Evolutionary conservation across 345 rosid genomes (phyloP), one percentile per base, ranked within the genome.

Genomic region (Arabidopsis suecica): DNA sequence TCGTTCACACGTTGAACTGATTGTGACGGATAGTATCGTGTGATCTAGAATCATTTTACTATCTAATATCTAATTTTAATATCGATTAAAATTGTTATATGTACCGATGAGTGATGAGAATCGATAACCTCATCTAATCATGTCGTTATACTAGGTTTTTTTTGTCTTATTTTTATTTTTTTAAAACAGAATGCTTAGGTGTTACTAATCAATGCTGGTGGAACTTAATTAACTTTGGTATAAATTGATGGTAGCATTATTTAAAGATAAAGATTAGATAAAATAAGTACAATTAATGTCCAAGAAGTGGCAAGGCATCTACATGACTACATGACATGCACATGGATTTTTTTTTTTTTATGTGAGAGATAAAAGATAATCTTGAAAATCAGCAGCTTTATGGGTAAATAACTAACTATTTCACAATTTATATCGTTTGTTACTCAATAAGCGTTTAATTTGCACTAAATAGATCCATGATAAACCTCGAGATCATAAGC

Each of bases 11-110:
- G 7, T 48, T 65, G 25, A 4, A 23, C 3, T 62, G 37, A 72
- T 4, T 49, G 60, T 60, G 75, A 60, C 40, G 33, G 4, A 18
- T 18, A 5, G 65, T 57, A 34, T 42, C 30, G 34, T 55, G 54
- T 42, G 22, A 30, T 44, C 64, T 42, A 57, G 55, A 69, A 32
- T 32, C 65, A 3, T 32, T 68, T 42, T 69, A n/a, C 62, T 40
- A 40, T 10, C 12, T 36, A 41, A 56, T 3, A 9, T n/a, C n/a
- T n/a, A n/a, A n/a, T n/a, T n/a, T 14, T 38, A 9, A 1, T 7
- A 13, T 49, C 11, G 13, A 66, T 22, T 28, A 22, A 10, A 0
- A 22, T 22, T 51, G 49, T 37, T 51, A 23, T 51, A 5, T 25
- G 1, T 37, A 47, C 50, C 22, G 12, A 47, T 49, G 1, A 30